These are phyloP conservation scores for Hirsutella rhossiliensis DNA, from an alignment of 2,329 filamentous ascomycete species.

Conservation along the genomic window DNA sequence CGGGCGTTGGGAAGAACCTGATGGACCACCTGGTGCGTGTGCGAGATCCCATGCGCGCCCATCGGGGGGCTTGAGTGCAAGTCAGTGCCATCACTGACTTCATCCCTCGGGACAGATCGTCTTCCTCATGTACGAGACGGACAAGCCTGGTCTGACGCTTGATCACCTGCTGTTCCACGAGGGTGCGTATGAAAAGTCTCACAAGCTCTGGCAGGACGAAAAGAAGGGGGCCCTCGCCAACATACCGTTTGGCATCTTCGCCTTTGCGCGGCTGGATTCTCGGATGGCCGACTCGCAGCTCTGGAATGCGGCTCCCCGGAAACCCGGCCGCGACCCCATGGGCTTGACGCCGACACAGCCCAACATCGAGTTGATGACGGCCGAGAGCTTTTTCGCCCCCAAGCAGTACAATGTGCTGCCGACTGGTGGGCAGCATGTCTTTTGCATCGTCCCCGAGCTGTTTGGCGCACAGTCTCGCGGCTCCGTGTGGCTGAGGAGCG, in stretches of 20 bases:
- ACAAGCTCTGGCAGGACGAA: conserved; percentile 43
- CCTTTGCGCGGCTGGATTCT: conserved; percentile 48
- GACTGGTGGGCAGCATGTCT: conserved; percentile 38
- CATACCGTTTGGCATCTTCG: conserved; percentile 52
- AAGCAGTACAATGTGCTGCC: conserved; percentile 45
- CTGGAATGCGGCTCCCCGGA: conserved; percentile 38
- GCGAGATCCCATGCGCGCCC: no score
- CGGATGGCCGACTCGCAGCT: conserved; percentile 40
- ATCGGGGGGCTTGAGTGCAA: not conserved
- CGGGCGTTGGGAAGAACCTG: conserved; percentile 38
- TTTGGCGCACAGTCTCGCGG: conserved; percentile 46
- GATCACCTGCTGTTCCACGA: conserved; percentile 42
- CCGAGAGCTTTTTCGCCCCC: conserved; percentile 48
- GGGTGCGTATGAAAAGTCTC: conserved; percentile 35
- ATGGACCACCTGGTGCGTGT: conserved; percentile 26
- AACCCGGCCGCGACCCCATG: conserved; percentile 49
- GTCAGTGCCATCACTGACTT: not conserved
- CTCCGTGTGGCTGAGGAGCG: conserved; percentile 35
- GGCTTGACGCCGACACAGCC: conserved; percentile 42
- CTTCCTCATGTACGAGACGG: conserved; percentile 50
- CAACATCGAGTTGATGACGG: conserved; percentile 51
- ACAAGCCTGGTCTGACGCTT: conserved; percentile 36
- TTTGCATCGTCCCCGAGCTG: conserved; percentile 45
- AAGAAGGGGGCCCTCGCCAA: conserved; percentile 46
- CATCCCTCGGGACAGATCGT: conserved; percentile 25